Percentiles rank a stretch among this genome's conserved stretches.
Evolutionary conservation across 129 eudicot species (phyloP).

Genomic region (Centella asiatica): DNA sequence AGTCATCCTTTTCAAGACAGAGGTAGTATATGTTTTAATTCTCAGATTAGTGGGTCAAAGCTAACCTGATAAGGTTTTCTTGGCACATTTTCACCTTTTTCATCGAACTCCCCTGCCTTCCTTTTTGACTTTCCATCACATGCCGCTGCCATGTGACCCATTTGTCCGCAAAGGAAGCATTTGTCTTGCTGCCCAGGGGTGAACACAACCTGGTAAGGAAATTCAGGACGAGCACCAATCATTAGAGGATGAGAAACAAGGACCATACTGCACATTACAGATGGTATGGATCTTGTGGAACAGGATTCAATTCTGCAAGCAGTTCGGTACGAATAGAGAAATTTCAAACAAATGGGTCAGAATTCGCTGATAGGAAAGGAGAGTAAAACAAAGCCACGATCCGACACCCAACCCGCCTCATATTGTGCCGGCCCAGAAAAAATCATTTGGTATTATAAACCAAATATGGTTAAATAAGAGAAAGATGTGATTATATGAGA

Average conservation of each 20-base stretch:
- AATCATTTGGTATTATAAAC: no score
- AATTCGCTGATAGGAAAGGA: no score
- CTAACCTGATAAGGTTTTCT: slow-evolving; percentile 86
- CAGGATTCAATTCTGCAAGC: no score
- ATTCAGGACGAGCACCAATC: background rate
- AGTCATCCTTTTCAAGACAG: no score
- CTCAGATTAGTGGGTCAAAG: background rate
- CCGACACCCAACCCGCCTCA: no score
- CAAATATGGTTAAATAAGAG: background rate
- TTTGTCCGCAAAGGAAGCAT: slow-evolving; percentile 84
- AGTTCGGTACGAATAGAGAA: no score
- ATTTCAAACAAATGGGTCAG: no score
- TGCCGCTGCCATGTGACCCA: slow-evolving; percentile 75
- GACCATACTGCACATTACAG: background rate
- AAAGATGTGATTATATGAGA: background rate
- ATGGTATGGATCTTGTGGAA: no score
- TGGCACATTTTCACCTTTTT: slow-evolving; percentile 62
- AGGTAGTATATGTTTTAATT: no score
- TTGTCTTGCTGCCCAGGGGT: slow-evolving; percentile 89
- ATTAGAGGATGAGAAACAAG: background rate
- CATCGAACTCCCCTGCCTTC: slow-evolving; percentile 89
- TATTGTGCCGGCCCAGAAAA: no score
- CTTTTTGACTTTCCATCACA: slow-evolving; percentile 92
- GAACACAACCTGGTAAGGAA: slow-evolving; percentile 55
- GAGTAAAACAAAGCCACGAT: no score